phyloP scores from a whole-genome alignment of 495 filamentous ascomycete species.

The Emericellopsis terricola region DNA sequence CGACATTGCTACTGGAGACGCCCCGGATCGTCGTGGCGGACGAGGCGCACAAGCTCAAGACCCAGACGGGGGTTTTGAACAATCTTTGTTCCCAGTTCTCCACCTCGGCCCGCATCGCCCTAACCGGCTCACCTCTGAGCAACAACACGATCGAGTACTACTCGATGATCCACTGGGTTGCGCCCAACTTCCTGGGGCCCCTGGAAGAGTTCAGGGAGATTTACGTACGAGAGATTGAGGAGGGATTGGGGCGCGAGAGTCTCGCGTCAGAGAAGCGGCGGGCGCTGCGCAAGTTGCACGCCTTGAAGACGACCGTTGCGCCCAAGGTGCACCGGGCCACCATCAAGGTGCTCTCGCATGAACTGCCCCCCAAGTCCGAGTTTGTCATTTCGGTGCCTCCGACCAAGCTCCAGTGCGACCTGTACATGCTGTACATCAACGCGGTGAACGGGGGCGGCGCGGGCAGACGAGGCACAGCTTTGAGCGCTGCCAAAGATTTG shows the following conservation, averaged over 20 bases:
- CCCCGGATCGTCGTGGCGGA: slow-evolving; percentile 73
- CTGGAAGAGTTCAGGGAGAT: slow-evolving; percentile 42
- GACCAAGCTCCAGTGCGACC: slow-evolving; percentile 41
- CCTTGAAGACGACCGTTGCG: slow-evolving; percentile 50
- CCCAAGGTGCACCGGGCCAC: slow-evolving; percentile 69
- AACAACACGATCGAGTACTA: slow-evolving; percentile 76
- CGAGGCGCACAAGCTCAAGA: slow-evolving; percentile 73
- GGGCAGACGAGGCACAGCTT: no score
- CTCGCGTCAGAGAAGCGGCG: slow-evolving; percentile 27
- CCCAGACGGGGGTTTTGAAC: slow-evolving; percentile 30
- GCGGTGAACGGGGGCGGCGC: slow-evolving; percentile 5
- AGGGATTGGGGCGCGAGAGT: slow-evolving; percentile 52
- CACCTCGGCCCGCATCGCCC: slow-evolving; percentile 58
- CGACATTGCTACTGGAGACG: slow-evolving; percentile 29
- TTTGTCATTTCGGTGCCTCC: slow-evolving; percentile 62
- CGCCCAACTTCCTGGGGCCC: slow-evolving; percentile 57
- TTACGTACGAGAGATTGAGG: slow-evolving; percentile 55
- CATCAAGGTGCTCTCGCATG: slow-evolving; percentile 41
- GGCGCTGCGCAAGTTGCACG: slow-evolving; percentile 45
- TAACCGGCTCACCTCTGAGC: slow-evolving; percentile 74
- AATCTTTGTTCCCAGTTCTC: slow-evolving; percentile 34
- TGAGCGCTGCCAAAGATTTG: slow-evolving; percentile 25
- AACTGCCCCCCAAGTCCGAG: slow-evolving; percentile 58
- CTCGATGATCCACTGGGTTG: slow-evolving; percentile 75
- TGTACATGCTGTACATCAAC: slow-evolving; percentile 43